Conservation (phyloP, 2,329 filamentous ascomycete species). For the Phyllachora maydis region DNA sequence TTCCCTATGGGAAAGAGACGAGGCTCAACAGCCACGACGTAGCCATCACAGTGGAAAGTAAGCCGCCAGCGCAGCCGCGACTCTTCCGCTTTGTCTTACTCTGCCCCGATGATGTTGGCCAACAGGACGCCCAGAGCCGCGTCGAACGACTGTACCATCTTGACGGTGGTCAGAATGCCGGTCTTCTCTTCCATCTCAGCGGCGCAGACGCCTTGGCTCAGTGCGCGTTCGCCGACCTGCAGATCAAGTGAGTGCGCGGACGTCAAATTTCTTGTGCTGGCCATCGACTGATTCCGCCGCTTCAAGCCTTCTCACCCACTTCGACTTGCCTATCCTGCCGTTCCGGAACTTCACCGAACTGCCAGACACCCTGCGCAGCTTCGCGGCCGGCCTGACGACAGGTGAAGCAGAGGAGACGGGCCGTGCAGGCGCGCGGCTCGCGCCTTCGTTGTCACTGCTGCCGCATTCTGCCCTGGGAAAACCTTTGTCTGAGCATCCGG, state of each 20-base stretch:
- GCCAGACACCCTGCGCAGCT: constrained; percentile 14
- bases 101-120: constrained; percentile 14
- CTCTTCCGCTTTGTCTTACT: constrained; percentile 19
- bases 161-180: constrained; percentile 16
- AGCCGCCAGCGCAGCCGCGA: constrained; percentile 3
- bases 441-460: constrained; percentile 8
- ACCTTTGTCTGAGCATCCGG: constrained; percentile 9
- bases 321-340: constrained; percentile 19
- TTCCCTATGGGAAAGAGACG: too few species aligned
- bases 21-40: constrained; percentile 22
- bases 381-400: constrained; percentile 13
- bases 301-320: constrained; percentile 3
- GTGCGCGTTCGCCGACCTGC: constrained; percentile 18
- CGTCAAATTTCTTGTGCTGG: neutral
- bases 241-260: constrained; percentile 16
- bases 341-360: constrained; percentile 15
- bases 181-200: constrained; percentile 22
- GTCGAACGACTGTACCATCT: constrained; percentile 19
- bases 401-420: too few species aligned
- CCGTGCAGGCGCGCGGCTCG: neutral
- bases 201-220: constrained; percentile 11
- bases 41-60: constrained; percentile 13
- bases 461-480: constrained; percentile 11
- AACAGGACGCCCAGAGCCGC: constrained; percentile 10
- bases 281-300: neutral